Base-by-base conservation (phyloP, 2,329 filamentous ascomycete genomes). In the Hyphodiscus sp. region DNA sequence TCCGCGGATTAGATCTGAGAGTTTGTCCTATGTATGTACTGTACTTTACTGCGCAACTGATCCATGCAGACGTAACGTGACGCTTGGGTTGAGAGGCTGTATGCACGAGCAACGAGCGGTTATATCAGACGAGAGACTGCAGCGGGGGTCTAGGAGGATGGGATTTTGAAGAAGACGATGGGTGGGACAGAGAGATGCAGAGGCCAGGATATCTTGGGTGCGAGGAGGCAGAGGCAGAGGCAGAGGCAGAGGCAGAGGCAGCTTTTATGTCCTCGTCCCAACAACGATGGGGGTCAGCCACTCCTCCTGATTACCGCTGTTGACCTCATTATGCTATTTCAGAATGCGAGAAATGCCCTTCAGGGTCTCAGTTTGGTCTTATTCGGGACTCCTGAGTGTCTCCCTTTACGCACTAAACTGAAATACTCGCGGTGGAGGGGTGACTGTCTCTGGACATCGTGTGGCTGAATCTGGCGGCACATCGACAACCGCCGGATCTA, bases 351-450 rank as follows among this genome's bases (percentile, higher is more conserved):
- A 58, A 56, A 55, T 53, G 38, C 49, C 50, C 51, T 46, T 38
- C 11, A 38, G 55, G 56, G 61, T 63, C 61, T 63, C 56, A 61
- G 56, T 3, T 58, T 56, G 16, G 47, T 42, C 41, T 33, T 45
- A 30, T 38, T 51, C 52, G 47, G 50, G 42, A 49, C n/a, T 51
- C 45, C 47, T 47, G 50, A 56, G 45, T 49, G 47, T 50, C 33
- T 41, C 43, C 48, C 51, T 43, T 46, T 52, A 51, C 43, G 47
- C 16, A 38, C 33, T 38, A 38, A 13, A 38, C 11, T 2, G 33
- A n/a, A 6, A 38, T 38, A 38, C 16, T n/a, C 13, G 33, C 4
- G 33, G 16, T 38, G 33, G 33, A 4, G 33, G 11, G 4, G 11
- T 38, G 16, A 6, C 16, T 38, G 33, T 13, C 16, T 38, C 33